These are phyloP conservation scores for Saposhnikovia divaricata DNA, from an alignment of 129 eudicot species.

Conservation along the genomic window DNA sequence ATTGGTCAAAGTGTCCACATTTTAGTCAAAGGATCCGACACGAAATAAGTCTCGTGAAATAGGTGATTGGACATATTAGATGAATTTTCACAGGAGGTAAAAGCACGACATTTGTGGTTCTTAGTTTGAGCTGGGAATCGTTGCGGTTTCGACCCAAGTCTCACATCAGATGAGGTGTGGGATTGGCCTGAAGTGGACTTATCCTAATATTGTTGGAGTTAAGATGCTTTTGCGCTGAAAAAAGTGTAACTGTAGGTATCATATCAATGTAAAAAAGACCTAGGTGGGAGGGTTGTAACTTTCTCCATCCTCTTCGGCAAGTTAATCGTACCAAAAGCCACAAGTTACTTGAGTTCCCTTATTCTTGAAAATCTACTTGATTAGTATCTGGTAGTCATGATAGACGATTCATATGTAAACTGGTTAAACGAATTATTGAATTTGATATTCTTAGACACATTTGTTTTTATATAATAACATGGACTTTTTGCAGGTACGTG, in stretches of 20 bases:
- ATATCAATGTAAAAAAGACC: neutral
- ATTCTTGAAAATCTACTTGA: neutral
- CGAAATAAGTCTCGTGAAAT: too few relatives aligned
- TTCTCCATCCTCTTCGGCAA: neutral
- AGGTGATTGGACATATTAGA: too few relatives aligned
- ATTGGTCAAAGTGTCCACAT: too few relatives aligned
- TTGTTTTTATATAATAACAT: slow-evolving; percentile 2
- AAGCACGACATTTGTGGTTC: too few relatives aligned
- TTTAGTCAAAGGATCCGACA: too few relatives aligned
- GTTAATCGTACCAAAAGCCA: neutral
- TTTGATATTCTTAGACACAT: slow-evolving; percentile 1
- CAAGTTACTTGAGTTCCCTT: neutral
- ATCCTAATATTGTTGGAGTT: too few relatives aligned
- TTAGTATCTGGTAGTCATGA: neutral
- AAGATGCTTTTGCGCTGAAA: neutral
- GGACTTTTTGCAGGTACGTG: slow-evolving; percentile 47
- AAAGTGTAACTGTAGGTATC: neutral
- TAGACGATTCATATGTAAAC: neutral
- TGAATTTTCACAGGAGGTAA: too few relatives aligned
- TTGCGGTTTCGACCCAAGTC: too few relatives aligned
- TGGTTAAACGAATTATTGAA: neutral
- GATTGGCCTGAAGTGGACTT: too few relatives aligned
- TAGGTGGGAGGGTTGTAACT: neutral
- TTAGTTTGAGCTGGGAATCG: too few relatives aligned
- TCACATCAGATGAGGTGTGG: too few relatives aligned